Percentiles rank a stretch among this genome's conserved stretches.
phyloP scores from a whole-genome alignment of 495 filamentous ascomycete species.

The Lentithecium fluviatile region DNA sequence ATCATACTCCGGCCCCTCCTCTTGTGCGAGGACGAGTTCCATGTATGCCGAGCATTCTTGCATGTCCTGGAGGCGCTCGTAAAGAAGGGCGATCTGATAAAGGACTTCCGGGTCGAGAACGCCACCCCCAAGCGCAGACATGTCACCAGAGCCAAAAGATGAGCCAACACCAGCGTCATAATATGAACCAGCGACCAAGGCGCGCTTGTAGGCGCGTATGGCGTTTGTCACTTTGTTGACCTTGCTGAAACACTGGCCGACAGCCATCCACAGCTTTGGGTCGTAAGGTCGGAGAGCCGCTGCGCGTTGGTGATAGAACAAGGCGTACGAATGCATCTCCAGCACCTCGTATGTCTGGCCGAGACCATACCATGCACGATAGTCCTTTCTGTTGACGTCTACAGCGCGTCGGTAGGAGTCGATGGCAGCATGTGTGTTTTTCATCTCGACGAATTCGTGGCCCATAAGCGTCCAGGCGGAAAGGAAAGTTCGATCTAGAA shows the following conservation, averaged over 20 bases:
- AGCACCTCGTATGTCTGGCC: slow-evolving; percentile 97
- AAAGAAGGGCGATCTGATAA: slow-evolving; percentile 83
- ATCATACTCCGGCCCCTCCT: slow-evolving; percentile 63
- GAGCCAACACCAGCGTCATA: slow-evolving; percentile 59
- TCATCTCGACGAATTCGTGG: slow-evolving; percentile 98
- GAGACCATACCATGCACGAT: slow-evolving; percentile 96
- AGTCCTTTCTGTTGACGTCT: slow-evolving; percentile 94
- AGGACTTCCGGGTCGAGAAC: slow-evolving; percentile 87
- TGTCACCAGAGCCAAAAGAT: slow-evolving; percentile 40
- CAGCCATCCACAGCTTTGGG: slow-evolving; percentile 97
- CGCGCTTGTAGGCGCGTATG: slow-evolving; percentile 92
- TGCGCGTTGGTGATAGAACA: slow-evolving; percentile 97
- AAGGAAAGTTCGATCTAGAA: slow-evolving; percentile 84
- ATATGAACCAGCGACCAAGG: slow-evolving; percentile 77
- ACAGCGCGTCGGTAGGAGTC: slow-evolving; percentile 96
- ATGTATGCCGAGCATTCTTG: slow-evolving; percentile 87
- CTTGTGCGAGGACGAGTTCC: slow-evolving; percentile 90
- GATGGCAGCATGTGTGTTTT: slow-evolving; percentile 97
- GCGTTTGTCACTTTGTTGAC: slow-evolving; percentile 79
- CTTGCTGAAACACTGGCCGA: slow-evolving; percentile 84
- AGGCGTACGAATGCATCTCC: slow-evolving; percentile 93
- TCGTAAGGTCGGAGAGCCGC: slow-evolving; percentile 89
- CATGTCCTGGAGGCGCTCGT: slow-evolving; percentile 71
- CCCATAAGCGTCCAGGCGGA: slow-evolving; percentile 99
- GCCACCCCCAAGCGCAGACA: slow-evolving; percentile 41